phyloP scores from a whole-genome alignment of 345 rosid genomes.

The Eucalyptus paniculata region DNA sequence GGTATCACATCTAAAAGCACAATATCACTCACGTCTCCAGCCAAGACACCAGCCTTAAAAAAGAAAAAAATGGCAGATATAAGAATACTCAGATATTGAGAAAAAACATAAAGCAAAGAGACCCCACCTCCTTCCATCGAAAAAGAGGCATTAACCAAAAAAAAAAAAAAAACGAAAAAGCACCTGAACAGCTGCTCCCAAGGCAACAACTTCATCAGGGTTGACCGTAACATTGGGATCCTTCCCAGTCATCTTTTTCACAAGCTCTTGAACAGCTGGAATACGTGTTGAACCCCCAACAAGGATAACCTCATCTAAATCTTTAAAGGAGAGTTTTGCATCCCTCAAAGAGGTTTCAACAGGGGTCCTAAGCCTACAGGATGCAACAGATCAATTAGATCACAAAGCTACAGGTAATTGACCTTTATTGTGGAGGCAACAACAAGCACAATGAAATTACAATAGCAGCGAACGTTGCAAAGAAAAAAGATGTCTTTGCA shows the following conservation, averaged over 20 bases:
- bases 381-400: background rate
- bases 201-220: conserved; percentile 97
- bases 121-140: background rate
- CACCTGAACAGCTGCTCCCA: conserved; percentile 99
- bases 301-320: conserved; percentile 90
- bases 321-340: conserved; percentile 79
- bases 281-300: conserved; percentile 99
- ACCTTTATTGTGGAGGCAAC: background rate
- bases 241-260: conserved; percentile 81
- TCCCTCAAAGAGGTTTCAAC: conserved; percentile 82
- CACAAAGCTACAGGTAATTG: background rate
- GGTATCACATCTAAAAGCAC: conserved; percentile 89
- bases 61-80: background rate
- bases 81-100: background rate
- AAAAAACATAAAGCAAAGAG: background rate
- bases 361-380: conserved; percentile 64
- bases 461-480: background rate
- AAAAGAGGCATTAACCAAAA: background rate
- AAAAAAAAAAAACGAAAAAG: background rate
- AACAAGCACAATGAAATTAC: background rate
- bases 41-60: conserved; percentile 79
- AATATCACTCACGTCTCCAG: conserved; percentile 96
- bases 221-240: conserved; percentile 95
- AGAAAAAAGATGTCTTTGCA: background rate
- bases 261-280: conserved; percentile 93